These are phyloP conservation scores for Heterobasidion occidentale DNA, from an alignment of 1,284 basidiomycete species.

Conservation along the genomic window DNA sequence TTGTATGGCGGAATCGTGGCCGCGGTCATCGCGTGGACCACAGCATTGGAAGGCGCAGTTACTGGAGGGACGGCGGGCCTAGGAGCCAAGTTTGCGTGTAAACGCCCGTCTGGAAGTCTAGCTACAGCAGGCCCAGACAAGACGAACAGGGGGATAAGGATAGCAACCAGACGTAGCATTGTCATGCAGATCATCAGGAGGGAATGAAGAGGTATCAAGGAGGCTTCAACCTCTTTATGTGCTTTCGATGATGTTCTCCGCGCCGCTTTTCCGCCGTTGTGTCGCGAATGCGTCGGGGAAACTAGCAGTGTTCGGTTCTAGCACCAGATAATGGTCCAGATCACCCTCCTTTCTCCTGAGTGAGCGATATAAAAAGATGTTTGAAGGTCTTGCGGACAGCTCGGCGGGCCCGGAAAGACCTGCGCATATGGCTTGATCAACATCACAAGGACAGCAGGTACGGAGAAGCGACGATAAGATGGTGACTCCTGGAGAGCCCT, in stretches of 20 bases:
- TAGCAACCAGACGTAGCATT: not conserved
- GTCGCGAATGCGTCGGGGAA: not conserved
- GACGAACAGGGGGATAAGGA: not conserved
- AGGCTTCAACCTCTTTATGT: not conserved
- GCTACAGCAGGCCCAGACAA: not conserved
- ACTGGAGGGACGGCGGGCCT: not conserved
- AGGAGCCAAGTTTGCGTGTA: conserved; percentile 2
- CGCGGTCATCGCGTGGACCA: not conserved
- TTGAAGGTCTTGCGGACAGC: not conserved
- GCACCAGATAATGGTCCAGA: too few relatives aligned
- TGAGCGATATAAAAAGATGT: not conserved
- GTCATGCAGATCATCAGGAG: not conserved
- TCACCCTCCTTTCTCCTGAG: not conserved
- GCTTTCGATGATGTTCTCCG: not conserved
- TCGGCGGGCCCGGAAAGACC: not conserved
- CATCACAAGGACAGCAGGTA: not conserved
- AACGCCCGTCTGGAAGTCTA: not conserved
- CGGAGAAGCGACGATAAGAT: not conserved
- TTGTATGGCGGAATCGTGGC: conserved; percentile 9
- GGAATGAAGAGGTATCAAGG: not conserved
- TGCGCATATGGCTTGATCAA: not conserved
- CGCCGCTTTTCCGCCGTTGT: not conserved
- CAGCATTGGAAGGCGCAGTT: not conserved
- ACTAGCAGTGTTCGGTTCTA: too few relatives aligned
- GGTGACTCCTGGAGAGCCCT: not conserved